Evolutionary conservation across 2,329 filamentous ascomycete species (phyloP).

Genomic region (Penicillium thymicola): DNA sequence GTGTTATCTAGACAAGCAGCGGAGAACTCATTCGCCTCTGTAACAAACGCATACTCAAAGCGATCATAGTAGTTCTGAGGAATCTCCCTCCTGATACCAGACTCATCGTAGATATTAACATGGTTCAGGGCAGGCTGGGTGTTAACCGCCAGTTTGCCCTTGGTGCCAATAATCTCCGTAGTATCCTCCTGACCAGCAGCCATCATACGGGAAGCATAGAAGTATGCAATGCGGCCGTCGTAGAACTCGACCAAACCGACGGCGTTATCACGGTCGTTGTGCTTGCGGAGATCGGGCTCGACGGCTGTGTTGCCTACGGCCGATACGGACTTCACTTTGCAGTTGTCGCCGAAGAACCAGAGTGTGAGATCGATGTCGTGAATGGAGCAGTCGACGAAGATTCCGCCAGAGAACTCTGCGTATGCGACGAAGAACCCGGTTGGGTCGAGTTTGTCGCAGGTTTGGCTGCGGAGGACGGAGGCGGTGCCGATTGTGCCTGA

Average conservation of each 20-base stretch:
- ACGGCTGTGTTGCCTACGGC: conserved; percentile 59
- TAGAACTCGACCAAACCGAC: conserved; percentile 65
- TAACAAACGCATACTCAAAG: conserved; percentile 63
- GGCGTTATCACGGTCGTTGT: conserved; percentile 61
- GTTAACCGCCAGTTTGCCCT: conserved; percentile 62
- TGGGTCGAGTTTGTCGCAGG: conserved; percentile 64
- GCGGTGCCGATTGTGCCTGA: conserved; percentile 58
- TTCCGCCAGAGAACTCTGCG: conserved; percentile 62
- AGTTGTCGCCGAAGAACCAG: conserved; percentile 60
- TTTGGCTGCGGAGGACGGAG: conserved; percentile 62
- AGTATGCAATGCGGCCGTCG: conserved; percentile 61
- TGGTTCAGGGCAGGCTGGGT: conserved; percentile 56
- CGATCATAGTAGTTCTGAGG: conserved; percentile 62
- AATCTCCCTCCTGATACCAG: conserved; percentile 58
- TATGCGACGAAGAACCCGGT: conserved; percentile 67
- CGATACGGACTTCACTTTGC: conserved; percentile 54
- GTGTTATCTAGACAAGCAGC: conserved; percentile 56
- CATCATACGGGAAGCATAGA: conserved; percentile 65
- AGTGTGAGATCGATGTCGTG: conserved; percentile 67
- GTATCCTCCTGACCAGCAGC: conserved; percentile 64
- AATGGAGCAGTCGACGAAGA: conserved; percentile 69
- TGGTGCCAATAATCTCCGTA: conserved; percentile 66
- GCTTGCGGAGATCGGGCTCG: conserved; percentile 55
- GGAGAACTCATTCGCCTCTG: conserved; percentile 64
- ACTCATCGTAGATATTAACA: conserved; percentile 54